These are phyloP conservation scores for Blastocystis sp. DNA, from an alignment of 352 stramenopile genomes.

Conservation along the genomic window DNA sequence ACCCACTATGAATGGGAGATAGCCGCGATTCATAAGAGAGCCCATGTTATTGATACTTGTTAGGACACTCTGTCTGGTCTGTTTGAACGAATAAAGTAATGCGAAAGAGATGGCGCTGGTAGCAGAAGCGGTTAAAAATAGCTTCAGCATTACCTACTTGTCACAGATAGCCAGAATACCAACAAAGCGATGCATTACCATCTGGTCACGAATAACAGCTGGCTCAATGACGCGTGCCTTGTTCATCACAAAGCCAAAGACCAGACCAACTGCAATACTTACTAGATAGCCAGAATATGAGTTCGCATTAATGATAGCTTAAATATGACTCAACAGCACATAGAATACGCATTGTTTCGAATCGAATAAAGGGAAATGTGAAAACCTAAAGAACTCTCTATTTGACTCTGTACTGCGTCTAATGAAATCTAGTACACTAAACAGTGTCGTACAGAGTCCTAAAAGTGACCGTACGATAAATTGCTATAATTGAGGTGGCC, in stretches of 20 bases:
- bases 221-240: conserved; percentile 62
- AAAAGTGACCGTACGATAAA: too few species aligned
- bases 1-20: conserved; percentile 59
- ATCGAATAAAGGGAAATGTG: neutral
- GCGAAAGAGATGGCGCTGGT: conserved; percentile 57
- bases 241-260: conserved; percentile 64
- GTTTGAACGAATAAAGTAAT: conserved; percentile 49
- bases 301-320: conserved; percentile 3
- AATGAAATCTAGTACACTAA: too few species aligned
- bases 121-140: conserved; percentile 61
- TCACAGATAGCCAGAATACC: neutral
- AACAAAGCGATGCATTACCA: conserved; percentile 56
- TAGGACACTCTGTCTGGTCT: conserved; percentile 42
- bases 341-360: neutral
- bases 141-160: conserved; percentile 63
- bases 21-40: conserved; percentile 44
- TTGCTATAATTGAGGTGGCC: too few species aligned
- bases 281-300: conserved; percentile 39
- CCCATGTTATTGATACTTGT: conserved; percentile 35
- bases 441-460: too few species aligned
- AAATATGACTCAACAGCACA: neutral
- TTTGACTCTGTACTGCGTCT: too few species aligned
- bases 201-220: conserved; percentile 61
- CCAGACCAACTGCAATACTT: conserved; percentile 4
- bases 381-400: neutral